Base-by-base conservation (phyloP, 2,329 filamentous ascomycete species). In the Nothophoma quercina region DNA sequence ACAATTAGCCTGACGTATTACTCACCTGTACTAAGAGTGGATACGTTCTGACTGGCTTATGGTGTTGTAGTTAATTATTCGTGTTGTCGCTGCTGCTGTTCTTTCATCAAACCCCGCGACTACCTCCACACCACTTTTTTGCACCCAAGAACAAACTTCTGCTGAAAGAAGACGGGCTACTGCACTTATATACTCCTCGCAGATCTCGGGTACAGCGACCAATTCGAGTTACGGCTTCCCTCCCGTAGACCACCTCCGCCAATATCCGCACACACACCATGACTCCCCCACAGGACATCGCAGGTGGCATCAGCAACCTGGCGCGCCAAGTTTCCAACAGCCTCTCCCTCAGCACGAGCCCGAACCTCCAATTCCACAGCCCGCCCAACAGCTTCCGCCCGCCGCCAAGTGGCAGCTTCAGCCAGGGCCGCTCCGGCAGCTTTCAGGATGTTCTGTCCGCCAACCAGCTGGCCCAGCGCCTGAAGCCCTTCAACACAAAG, bases 401-500 rank as follows among this genome's bases (percentile, higher is more conserved):
- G 57, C 62, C 69, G 51, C 60, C 70, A 43, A 38, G 16, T 40
- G 77, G 62, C 30, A 65, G 64, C 60, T 68, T 63, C 39, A 56
- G 53, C 68, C 51, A 77, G 72, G 46, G 72, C 79, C 39, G 73
- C 65, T 53, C 77, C 76, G 62, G 55, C 40, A 69, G 62, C 44
- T 39, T 56, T 4, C 21, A 48, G 15, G 55, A 28, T 30, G 26
- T 42, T 3, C 50, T 54, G n/a, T 55, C 57, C n/a, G 62, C 75
- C 33, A 76, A 82, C 28, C 64, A 67, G 44, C 40, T 65, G 40
- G 67, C 79, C 8, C 97, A 96, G 78, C 88, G 88, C 63, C 80
- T 99, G 64, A 97, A 97, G 80, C 95, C 95, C 13, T 99, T 99
- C 78, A 88, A 93, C 72, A 95, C 92, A 18, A 87, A 93, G 71